These are phyloP conservation scores for Xylaria flabelliformis DNA, from an alignment of 495 filamentous ascomycete genomes.

Conservation along the genomic window DNA sequence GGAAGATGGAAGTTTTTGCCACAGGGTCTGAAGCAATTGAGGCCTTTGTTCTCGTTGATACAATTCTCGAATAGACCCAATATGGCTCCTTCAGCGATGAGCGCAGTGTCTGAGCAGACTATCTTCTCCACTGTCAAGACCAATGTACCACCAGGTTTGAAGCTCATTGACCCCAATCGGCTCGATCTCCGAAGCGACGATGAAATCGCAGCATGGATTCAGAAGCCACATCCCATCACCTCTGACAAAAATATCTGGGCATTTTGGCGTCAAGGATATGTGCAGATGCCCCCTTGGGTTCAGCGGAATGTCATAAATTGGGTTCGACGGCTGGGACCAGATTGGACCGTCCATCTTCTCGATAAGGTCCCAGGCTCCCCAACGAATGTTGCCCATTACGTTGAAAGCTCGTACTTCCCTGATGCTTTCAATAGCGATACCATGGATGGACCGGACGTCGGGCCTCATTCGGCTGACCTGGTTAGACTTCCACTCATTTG, in stretches of 20 bases:
- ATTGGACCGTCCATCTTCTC: constrained; percentile 42
- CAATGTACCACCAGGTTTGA: constrained; percentile 32
- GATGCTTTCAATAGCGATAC: constrained; percentile 43
- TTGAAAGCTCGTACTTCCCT: constrained; percentile 41
- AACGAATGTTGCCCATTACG: constrained; percentile 37
- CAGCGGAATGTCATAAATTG: constrained; percentile 47
- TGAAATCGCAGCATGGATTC: constrained; percentile 37
- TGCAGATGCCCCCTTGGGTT: constrained; percentile 38
- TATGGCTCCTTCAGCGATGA: constrained; percentile 34
- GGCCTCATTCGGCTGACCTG: constrained; percentile 46
- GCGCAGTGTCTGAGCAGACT: constrained; percentile 15
- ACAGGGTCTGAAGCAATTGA: neutral
- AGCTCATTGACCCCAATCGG: constrained; percentile 31
- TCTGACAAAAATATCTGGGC: constrained; percentile 55
- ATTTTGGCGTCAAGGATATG: constrained; percentile 49
- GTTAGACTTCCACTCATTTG: constrained; percentile 46
- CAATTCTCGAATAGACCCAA: neutral
- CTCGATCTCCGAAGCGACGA: constrained; percentile 38
- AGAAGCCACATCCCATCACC: constrained; percentile 39
- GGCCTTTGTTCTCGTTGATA: neutral
- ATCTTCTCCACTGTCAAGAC: constrained; percentile 20
- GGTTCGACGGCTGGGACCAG: constrained; percentile 39
- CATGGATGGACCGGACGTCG: constrained; percentile 45
- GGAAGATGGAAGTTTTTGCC: neutral
- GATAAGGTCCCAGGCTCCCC: constrained; percentile 37